Conservation (phyloP, 768 basidiomycete genomes). For the Suillus hirtellus region DNA sequence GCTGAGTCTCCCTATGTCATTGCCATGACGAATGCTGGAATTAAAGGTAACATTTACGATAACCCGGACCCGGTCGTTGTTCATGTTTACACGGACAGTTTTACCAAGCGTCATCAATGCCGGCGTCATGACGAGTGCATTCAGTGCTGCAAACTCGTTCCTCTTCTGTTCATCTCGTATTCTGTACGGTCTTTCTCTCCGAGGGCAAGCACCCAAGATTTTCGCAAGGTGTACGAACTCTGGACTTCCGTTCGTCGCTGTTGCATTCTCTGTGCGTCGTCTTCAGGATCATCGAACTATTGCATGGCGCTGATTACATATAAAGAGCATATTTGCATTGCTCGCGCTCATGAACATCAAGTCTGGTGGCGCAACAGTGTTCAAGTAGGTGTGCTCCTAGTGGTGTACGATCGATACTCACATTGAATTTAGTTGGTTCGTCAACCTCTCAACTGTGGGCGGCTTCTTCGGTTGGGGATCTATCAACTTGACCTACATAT, state of each 20-base stretch:
- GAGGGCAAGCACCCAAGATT: slow-evolving; percentile 51
- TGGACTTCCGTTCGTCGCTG: slow-evolving; percentile 51
- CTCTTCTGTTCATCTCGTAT: slow-evolving; percentile 52
- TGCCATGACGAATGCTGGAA: slow-evolving; percentile 67
- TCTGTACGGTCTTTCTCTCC: slow-evolving; percentile 44
- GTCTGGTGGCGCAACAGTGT: slow-evolving; percentile 45
- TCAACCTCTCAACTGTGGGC: slow-evolving; percentile 63
- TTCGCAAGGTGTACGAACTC: slow-evolving; percentile 48
- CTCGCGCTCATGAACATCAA: slow-evolving; percentile 68
- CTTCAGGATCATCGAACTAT: slow-evolving; percentile 4
- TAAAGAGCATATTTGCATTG: slow-evolving; percentile 41
- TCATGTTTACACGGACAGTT: slow-evolving; percentile 30
- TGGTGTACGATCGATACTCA: slow-evolving; percentile 8
- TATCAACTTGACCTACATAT: slow-evolving; percentile 72
- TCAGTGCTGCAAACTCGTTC: slow-evolving; percentile 69
- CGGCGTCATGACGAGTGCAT: slow-evolving; percentile 67
- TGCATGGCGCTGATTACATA: slow-evolving; percentile 3
- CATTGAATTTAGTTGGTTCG: slow-evolving; percentile 55
- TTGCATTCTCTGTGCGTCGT: slow-evolving; percentile 29
- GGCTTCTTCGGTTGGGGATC: slow-evolving; percentile 70
- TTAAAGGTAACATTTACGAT: slow-evolving; percentile 45
- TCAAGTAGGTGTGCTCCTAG: slow-evolving; percentile 19
- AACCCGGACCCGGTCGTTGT: neutral
- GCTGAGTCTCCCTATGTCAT: slow-evolving; percentile 82
- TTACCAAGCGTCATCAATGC: slow-evolving; percentile 73